Base-by-base conservation (phyloP, 2,329 filamentous ascomycete species). In the Proliferodiscus dingleyae region DNA sequence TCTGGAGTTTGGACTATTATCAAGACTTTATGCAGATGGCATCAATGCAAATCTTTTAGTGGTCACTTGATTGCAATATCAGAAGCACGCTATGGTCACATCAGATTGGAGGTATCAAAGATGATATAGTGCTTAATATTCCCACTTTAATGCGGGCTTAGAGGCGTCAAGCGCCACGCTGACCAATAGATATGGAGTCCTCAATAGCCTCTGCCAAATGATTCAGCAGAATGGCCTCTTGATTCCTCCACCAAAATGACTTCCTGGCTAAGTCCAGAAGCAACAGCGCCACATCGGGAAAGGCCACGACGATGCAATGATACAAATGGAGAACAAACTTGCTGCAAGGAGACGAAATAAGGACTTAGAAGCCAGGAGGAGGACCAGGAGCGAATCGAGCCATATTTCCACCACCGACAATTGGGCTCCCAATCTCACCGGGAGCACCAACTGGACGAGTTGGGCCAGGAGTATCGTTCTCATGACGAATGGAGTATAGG, bases 351-450 rank as follows among this genome's bases (percentile, higher is more conserved):
- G 39, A 26, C 30, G 19, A 36, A 28, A 15, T 24, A 30, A 38
- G 26, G 15, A 43, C 7, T 50, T 47, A 61, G 32, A 58, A 58
- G 45, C 59, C 57, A 9, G 55, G 57, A 26, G 59, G 58, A 33
- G 56, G 54, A 10, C 53, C 53, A 19, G 53, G 43, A n/a, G 34
- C 34, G 34, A 61, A 60, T 15, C 59, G 56, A 22, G 58, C 48
- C 9, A 57, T 49, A 37, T 52, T 49, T 30, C 55, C 56, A 11
- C 50, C 50, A 43, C 74, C 69, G 24, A 73, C 67, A 42, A 81
- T 66, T 2, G 83, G 84, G 60, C 83, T 87, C 34, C 83, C 81
- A 50, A 87, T 85, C 63, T 87, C 80, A 24, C 83, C 81, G 2
- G 82, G 81, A 5, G 75, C 74, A 37, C 76, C 77, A 1, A 79